These are phyloP conservation scores for Coccomyxa sp. DNA, from an alignment of 139 green algal species.

Conservation along the genomic window DNA sequence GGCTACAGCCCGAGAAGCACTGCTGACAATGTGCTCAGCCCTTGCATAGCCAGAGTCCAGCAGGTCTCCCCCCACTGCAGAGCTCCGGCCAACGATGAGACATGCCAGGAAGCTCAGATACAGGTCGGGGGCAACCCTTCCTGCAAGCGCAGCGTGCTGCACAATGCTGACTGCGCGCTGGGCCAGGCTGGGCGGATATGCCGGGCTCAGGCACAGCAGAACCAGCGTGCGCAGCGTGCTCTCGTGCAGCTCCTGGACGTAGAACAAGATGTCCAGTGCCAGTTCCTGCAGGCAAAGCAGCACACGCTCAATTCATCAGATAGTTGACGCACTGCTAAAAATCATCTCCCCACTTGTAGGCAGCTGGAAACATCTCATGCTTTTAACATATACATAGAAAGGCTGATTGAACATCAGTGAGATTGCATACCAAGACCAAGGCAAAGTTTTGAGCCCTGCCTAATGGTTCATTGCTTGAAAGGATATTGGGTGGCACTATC, in stretches of 20 bases:
- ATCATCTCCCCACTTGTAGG: background rate
- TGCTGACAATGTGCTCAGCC: background rate
- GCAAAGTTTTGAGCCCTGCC: too few relatives aligned
- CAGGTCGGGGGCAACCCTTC: background rate
- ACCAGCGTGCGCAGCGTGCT: conserved; percentile 13
- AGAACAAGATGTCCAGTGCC: background rate
- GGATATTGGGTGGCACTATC: too few relatives aligned
- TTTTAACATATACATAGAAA: background rate
- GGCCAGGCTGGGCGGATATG: conserved; percentile 5
- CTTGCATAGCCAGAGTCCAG: background rate
- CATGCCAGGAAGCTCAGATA: background rate
- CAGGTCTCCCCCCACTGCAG: background rate
- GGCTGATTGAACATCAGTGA: background rate
- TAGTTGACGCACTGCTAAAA: too few relatives aligned
- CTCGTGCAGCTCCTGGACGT: conserved; percentile 3
- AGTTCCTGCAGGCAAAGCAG: background rate
- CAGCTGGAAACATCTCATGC: background rate
- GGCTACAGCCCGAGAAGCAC: background rate
- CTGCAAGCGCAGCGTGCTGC: background rate
- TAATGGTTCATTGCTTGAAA: too few relatives aligned
- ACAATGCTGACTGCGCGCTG: background rate
- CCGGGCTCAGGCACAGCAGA: background rate
- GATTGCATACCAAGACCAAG: too few relatives aligned
- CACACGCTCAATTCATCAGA: too few relatives aligned
- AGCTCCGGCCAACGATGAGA: background rate